Conservation (phyloP, 441 rosid species). For the Lagerstroemia fauriei region DNA sequence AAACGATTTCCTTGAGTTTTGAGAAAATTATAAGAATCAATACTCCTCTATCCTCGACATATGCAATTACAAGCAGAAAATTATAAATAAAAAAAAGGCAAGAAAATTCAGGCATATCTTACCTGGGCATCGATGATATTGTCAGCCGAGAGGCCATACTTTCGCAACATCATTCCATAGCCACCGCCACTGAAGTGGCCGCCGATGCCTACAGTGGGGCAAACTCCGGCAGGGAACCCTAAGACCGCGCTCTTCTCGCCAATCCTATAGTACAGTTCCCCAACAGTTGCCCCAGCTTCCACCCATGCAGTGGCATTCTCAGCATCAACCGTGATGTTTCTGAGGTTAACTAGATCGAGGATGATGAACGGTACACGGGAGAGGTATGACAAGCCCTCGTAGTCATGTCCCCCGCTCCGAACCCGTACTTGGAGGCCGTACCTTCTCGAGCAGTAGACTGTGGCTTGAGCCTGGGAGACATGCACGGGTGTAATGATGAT, state of each 20-base stretch:
- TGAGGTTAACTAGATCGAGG: neutral
- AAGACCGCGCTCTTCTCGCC: neutral
- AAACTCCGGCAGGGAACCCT: conserved; percentile 3
- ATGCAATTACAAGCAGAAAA: too few species aligned
- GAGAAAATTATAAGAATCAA: too few species aligned
- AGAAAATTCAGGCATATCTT: neutral
- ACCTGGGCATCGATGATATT: neutral
- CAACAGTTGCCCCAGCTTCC: neutral
- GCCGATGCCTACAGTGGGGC: neutral
- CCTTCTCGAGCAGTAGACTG: neutral
- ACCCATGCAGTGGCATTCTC: neutral
- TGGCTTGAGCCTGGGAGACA: neutral
- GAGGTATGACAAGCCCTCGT: neutral
- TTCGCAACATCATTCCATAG: neutral
- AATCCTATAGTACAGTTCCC: neutral
- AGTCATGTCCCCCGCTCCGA: neutral
- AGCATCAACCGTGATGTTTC: neutral
- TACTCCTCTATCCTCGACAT: too few species aligned
- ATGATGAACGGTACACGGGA: neutral
- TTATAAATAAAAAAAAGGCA: too few species aligned
- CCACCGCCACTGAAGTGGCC: neutral
- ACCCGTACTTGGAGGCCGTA: neutral
- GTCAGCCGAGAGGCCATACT: neutral
- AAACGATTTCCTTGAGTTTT: too few species aligned
- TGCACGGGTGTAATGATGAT: neutral